These are phyloP conservation scores for Trichoderma pleuroti DNA, from an alignment of 2,329 filamentous ascomycete genomes.

Conservation along the genomic window DNA sequence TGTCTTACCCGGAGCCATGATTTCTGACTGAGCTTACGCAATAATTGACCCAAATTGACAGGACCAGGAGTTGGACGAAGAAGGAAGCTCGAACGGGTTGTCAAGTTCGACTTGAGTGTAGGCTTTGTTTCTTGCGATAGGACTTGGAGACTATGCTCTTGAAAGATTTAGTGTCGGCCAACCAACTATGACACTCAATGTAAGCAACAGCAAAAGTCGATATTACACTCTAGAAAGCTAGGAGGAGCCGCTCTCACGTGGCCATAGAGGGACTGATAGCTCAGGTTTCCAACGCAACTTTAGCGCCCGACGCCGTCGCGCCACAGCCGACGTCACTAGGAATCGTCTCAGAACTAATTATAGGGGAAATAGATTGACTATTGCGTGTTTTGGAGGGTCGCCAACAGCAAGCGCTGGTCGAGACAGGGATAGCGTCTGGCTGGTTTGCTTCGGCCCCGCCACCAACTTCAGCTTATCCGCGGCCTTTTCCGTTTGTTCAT, in stretches of 20 bases:
- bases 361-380: background rate
- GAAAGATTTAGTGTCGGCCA: background rate
- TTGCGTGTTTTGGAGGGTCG: background rate
- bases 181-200: background rate
- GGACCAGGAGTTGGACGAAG: too few species aligned
- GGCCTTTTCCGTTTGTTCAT: background rate
- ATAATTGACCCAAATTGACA: background rate
- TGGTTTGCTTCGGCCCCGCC: background rate
- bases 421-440: background rate
- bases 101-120: background rate
- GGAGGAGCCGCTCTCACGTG: background rate
- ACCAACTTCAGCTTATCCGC: background rate
- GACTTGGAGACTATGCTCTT: background rate
- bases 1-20: background rate
- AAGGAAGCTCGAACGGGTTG: background rate
- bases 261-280: background rate
- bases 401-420: background rate
- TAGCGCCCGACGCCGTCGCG: background rate
- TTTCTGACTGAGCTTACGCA: background rate
- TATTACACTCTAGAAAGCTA: background rate
- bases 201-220: background rate
- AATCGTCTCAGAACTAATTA: background rate
- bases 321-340: background rate
- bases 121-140: background rate
- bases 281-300: background rate